Conservation (phyloP, 106 monocot genomes). For the Phalaenopsis equestris region DNA sequence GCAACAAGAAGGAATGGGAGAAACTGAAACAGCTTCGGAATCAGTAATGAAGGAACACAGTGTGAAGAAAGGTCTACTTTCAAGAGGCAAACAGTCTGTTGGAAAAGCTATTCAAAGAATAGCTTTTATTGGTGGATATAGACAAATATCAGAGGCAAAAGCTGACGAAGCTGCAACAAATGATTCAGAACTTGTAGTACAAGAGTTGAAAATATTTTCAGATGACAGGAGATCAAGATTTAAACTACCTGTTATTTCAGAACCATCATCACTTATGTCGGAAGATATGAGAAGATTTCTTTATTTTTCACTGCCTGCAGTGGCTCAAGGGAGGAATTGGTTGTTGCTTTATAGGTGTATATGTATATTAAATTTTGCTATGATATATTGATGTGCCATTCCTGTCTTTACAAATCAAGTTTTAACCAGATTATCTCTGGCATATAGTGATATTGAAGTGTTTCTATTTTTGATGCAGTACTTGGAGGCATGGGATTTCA, state of each 20-base stretch:
- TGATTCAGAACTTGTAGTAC: slow-evolving; percentile 24
- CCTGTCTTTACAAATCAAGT: not conserved
- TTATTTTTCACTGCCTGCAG: slow-evolving; percentile 64
- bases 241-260: slow-evolving; percentile 66
- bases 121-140: slow-evolving; percentile 48
- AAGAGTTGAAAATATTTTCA: slow-evolving; percentile 19
- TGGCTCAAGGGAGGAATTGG: slow-evolving; percentile 81
- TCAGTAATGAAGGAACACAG: slow-evolving; percentile 36
- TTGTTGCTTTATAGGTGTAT: slow-evolving; percentile 81
- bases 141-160: slow-evolving; percentile 46
- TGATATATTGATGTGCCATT: not conserved
- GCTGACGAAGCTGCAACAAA: slow-evolving; percentile 15
- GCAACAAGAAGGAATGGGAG: slow-evolving; percentile 19
- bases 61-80: slow-evolving; percentile 53
- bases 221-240: slow-evolving; percentile 16
- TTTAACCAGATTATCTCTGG: slow-evolving; percentile 1
- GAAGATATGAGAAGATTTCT: slow-evolving; percentile 52
- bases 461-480: slow-evolving; percentile 40
- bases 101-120: slow-evolving; percentile 65
- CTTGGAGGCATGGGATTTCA: slow-evolving; percentile 97
- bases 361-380: slow-evolving; percentile 7
- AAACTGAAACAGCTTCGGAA: slow-evolving; percentile 21
- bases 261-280: slow-evolving; percentile 80
- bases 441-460: not conserved
- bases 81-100: slow-evolving; percentile 69